Evolutionary conservation across 2,329 filamentous ascomycete species (phyloP).

Genomic region (Trichoderma atroviride): DNA sequence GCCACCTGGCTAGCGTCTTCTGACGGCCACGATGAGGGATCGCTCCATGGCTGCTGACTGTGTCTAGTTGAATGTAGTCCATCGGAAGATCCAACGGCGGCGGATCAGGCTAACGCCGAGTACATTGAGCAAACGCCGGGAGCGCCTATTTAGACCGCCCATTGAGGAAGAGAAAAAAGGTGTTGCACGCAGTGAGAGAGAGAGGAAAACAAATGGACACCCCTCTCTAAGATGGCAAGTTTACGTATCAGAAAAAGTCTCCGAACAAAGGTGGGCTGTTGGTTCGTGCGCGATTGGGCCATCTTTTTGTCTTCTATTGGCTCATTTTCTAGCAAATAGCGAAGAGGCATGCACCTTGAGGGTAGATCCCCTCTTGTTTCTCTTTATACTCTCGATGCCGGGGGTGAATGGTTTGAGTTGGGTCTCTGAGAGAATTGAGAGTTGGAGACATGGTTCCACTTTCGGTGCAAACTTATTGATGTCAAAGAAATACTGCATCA

Average conservation of each 20-base stretch:
- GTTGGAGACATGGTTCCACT: conserved; percentile 1
- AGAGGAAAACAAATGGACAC: neutral
- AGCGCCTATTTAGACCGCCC: conserved; percentile 8
- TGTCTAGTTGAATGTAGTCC: neutral
- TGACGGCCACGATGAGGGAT: neutral
- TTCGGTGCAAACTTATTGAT: neutral
- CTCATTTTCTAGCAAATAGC: neutral
- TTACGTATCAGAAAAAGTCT: conserved; percentile 8
- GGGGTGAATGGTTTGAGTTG: conserved; percentile 1
- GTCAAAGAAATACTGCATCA: neutral
- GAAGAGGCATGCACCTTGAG: conserved; percentile 14
- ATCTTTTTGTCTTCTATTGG: neutral
- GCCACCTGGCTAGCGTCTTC: conserved; percentile 2
- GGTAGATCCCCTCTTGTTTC: neutral
- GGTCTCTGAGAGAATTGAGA: neutral
- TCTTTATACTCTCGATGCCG: neutral
- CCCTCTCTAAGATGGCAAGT: neutral
- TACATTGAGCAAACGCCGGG: neutral
- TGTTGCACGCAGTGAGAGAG: neutral
- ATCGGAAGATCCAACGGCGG: neutral
- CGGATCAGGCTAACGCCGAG: conserved; percentile 15
- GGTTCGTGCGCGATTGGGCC: neutral
- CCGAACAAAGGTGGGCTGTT: conserved; percentile 6
- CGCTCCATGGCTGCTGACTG: conserved; percentile 9
- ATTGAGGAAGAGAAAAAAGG: conserved; percentile 4